A percentile compares a stretch with the other conserved stretches of the same genome.
phyloP scores from a whole-genome alignment of 2,329 filamentous ascomycete genomes.

The Orbilia brochopaga region DNA sequence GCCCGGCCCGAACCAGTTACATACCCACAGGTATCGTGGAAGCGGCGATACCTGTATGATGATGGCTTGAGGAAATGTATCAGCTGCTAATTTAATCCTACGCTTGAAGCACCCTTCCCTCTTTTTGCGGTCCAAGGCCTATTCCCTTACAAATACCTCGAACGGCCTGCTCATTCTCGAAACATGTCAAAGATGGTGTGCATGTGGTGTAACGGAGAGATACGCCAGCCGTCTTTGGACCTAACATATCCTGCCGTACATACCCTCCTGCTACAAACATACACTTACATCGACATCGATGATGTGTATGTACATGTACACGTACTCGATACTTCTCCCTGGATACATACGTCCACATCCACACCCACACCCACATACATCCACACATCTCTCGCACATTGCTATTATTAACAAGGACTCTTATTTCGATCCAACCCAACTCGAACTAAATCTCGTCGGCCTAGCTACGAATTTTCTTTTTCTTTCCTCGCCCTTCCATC shows the following conservation, averaged over 20 bases:
- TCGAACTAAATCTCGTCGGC: constrained; percentile 1
- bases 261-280: neutral
- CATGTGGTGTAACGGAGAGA: constrained; percentile 37
- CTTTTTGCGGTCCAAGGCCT: too few species aligned
- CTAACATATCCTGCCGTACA: constrained; percentile 6
- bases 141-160: too few species aligned
- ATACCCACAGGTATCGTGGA: neutral
- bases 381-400: neutral
- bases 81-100: too few species aligned
- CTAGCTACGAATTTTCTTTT: constrained; percentile 8
- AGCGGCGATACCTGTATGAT: neutral
- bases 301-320: neutral
- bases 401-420: neutral
- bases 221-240: constrained; percentile 19
- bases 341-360: too few species aligned
- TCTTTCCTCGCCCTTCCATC: neutral
- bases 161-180: constrained; percentile 17
- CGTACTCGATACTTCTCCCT: constrained; percentile 2
- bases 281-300: neutral
- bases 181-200: constrained; percentile 36
- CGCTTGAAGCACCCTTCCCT: too few species aligned
- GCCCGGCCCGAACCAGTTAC: constrained; percentile 28
- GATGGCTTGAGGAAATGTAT: too few species aligned
- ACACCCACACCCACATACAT: too few species aligned
- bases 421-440: constrained; percentile 2